Conservation (phyloP, 2,329 filamentous ascomycete species). For the Stylonectria norvegica region DNA sequence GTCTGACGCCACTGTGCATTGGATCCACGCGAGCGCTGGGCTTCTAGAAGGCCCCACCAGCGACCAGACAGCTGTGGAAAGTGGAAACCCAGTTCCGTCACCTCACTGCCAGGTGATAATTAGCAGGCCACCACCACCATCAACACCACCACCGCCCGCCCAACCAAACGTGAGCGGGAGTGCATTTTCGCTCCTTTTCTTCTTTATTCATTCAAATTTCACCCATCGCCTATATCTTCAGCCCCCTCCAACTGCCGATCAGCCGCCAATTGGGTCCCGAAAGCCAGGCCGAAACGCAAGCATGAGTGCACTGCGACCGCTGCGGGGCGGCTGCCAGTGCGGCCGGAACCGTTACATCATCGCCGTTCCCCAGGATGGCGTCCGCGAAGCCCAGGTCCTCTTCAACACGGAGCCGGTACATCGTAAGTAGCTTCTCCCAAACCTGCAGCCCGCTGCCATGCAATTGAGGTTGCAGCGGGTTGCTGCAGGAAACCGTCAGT, state of each 20-base stretch:
- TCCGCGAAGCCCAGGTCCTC: conserved; percentile 61
- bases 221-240: not conserved
- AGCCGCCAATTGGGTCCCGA: not conserved
- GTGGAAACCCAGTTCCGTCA: conserved; percentile 20
- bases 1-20: too few species aligned
- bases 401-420: conserved; percentile 70
- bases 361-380: conserved; percentile 57
- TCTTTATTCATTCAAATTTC: not conserved
- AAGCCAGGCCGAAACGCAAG: conserved; percentile 12
- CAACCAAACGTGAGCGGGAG: conserved; percentile 4
- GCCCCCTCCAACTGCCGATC: not conserved
- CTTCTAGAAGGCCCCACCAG: conserved; percentile 28
- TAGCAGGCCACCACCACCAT: conserved; percentile 16
- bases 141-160: conserved; percentile 1
- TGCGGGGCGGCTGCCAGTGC: conserved; percentile 79
- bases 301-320: conserved; percentile 50
- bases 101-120: conserved; percentile 21
- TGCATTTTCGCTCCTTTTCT: conserved; percentile 6
- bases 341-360: conserved; percentile 82
- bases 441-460: not conserved
- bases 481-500: too few species aligned
- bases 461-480: too few species aligned
- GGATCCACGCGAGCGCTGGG: too few species aligned
- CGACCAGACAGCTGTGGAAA: conserved; percentile 12
- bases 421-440: conserved; percentile 57